These are phyloP conservation scores for Amauroascus verrucosus DNA, from an alignment of 2,329 filamentous ascomycete species.

Conservation along the genomic window DNA sequence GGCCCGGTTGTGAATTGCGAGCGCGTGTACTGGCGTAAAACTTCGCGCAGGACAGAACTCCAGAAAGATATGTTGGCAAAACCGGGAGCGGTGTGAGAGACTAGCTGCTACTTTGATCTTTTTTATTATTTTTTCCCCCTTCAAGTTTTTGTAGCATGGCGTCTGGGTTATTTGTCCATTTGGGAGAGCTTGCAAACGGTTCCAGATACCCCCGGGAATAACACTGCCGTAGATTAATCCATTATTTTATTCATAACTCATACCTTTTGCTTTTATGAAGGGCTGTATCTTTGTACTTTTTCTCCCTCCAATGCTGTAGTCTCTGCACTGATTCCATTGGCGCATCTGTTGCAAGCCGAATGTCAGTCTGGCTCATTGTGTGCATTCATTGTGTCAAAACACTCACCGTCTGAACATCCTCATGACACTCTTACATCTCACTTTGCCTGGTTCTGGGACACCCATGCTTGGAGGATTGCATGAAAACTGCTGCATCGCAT, in stretches of 20 bases:
- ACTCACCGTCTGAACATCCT: conserved; percentile 50
- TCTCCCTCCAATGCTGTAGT: conserved; percentile 49
- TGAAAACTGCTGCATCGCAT: conserved; percentile 53
- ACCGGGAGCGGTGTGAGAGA: background rate
- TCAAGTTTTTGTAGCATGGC: conserved; percentile 1
- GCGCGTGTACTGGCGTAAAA: conserved; percentile 40
- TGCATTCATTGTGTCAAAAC: background rate
- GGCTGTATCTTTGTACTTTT: background rate
- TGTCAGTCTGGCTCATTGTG: background rate
- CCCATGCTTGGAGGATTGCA: conserved; percentile 45
- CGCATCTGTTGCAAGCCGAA: conserved; percentile 29
- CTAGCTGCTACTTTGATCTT: no score
- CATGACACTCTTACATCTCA: conserved; percentile 48
- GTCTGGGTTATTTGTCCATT: background rate
- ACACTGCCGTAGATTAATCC: background rate
- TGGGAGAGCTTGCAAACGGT: background rate
- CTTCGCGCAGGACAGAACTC: background rate
- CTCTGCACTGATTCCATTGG: conserved; percentile 48
- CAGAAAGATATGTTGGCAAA: background rate
- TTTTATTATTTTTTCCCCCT: no score
- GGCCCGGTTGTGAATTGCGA: conserved; percentile 52
- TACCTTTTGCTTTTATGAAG: background rate
- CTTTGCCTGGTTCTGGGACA: conserved; percentile 34
- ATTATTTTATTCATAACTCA: background rate
- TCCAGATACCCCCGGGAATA: conserved; percentile 6